Base-by-base conservation (phyloP, 768 basidiomycete genomes). In the Paxillus ammoniavirescens region DNA sequence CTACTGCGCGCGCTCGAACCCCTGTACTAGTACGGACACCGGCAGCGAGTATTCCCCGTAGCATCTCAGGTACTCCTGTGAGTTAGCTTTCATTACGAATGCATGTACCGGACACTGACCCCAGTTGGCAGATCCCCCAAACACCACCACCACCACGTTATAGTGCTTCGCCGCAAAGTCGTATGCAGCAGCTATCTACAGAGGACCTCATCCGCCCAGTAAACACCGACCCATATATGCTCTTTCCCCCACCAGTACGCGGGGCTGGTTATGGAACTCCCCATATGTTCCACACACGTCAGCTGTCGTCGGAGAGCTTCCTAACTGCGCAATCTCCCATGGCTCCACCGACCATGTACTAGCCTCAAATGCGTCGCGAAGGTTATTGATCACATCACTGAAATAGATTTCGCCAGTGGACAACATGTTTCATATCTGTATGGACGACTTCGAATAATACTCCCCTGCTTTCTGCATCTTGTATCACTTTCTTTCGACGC, bases 181-280 rank as follows among this genome's bases (percentile, higher is more conserved):
- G 57, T 12, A 47, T 33, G 13, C 57, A 49, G 15, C 43, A 55
- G 21, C 30, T 63, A 1, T 72, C 70, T 2, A 46, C 55, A 15
- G 73, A 72, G 38, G 64, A 59, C 41, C 10, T 64, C 12, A 41
- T 53, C 14, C 58, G 45, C 30, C 55, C 58, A 14, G 35, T 49
- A 15, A 63, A 57, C 8, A 55, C 63, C 7, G 69, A 71, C 48
- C 64, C 67, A 26, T 56, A 67, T 14, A 64, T 68, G 65, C 50
- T 72, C 31, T 72, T 75, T 57, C 77, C 75, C 4, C 65, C 65
- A 2, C 58, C 73, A 12, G 73, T 73, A 26, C 70, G 74, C 28
- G 68, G 66, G 3, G 73, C 70, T 5, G 73, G 72, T 9, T 71
- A 73, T 30, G 46, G 50, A 18, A 57, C 58, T 28, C 59, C 58